Percentiles rank a stretch among this genome's conserved stretches.
These are phyloP conservation scores for Limnomonas spitsbergensis DNA, from an alignment of 139 green algal genomes.

Conservation along the genomic window DNA sequence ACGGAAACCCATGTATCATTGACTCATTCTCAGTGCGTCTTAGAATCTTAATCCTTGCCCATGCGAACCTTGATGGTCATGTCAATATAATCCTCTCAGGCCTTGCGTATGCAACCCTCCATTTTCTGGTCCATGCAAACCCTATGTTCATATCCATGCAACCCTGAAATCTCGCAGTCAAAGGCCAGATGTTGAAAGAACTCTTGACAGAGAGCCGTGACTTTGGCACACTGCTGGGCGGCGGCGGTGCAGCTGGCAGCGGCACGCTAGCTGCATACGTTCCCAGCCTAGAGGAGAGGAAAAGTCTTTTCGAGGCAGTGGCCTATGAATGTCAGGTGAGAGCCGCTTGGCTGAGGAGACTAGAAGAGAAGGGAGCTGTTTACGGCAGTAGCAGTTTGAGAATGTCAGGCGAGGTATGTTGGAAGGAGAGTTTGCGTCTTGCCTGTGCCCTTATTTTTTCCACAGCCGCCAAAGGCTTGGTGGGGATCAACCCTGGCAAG, in stretches of 20 bases:
- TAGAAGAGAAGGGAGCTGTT: neutral
- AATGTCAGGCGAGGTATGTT: neutral
- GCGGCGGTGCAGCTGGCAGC: conserved; percentile 27
- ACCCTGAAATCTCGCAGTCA: no score
- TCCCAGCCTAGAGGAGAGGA: conserved; percentile 40
- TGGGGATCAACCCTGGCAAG: no score
- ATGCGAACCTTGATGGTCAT: no score
- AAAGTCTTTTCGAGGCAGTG: conserved; percentile 63
- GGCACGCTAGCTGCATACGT: conserved; percentile 53
- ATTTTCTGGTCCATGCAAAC: no score
- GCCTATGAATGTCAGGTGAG: conserved; percentile 69
- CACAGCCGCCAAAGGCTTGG: no score
- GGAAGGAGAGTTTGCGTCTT: neutral
- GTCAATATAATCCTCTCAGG: no score
- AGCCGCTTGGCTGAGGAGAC: neutral
- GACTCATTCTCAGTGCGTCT: no score
- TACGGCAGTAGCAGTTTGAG: conserved; percentile 1
- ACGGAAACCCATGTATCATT: no score
- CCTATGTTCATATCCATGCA: no score
- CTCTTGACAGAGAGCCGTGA: conserved; percentile 36
- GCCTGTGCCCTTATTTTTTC: no score
- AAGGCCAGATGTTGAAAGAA: conserved; percentile 47
- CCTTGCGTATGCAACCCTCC: no score
- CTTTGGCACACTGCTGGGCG: conserved; percentile 47
- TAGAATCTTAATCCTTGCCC: no score